Conservation (phyloP, 441 rosid genomes). For the Geranium incanum region DNA sequence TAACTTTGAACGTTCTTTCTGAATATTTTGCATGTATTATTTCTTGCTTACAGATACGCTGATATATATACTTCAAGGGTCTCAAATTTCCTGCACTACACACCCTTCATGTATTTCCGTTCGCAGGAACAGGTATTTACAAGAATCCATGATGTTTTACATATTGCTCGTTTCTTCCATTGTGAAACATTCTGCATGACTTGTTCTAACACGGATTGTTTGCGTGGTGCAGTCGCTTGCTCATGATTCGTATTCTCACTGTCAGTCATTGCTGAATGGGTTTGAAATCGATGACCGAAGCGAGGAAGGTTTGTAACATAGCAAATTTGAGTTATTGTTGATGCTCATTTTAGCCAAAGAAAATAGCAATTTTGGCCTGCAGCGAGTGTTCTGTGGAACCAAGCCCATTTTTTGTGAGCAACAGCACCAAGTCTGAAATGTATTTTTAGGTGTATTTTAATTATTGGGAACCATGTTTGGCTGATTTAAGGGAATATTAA, state of each 20-base stretch:
- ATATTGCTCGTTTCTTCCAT: too few relatives aligned
- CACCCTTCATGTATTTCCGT: conserved; percentile 86
- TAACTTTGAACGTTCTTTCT: background rate
- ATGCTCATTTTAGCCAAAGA: background rate
- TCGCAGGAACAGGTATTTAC: conserved; percentile 79
- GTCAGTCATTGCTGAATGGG: conserved; percentile 28
- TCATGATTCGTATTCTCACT: conserved; percentile 50
- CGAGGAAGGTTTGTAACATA: background rate
- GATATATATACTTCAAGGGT: conserved; percentile 91
- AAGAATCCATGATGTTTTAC: background rate
- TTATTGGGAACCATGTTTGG: too few relatives aligned
- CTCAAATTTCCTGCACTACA: conserved; percentile 74
- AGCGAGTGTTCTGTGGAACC: background rate
- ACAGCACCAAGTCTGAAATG: too few relatives aligned
- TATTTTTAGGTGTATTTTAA: too few relatives aligned
- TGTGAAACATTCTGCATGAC: background rate
- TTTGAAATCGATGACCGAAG: conserved; percentile 8
- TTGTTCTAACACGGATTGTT: conserved; percentile 10
- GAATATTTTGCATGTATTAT: background rate
- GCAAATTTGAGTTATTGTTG: background rate
- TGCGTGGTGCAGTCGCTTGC: conserved; percentile 61
- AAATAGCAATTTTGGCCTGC: background rate
- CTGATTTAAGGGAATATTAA: too few relatives aligned
- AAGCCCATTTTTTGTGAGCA: background rate
- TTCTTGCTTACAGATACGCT: conserved; percentile 55